These are phyloP conservation scores for Cochlearia excelsa DNA, from an alignment of 345 rosid genomes.

Conservation along the genomic window DNA sequence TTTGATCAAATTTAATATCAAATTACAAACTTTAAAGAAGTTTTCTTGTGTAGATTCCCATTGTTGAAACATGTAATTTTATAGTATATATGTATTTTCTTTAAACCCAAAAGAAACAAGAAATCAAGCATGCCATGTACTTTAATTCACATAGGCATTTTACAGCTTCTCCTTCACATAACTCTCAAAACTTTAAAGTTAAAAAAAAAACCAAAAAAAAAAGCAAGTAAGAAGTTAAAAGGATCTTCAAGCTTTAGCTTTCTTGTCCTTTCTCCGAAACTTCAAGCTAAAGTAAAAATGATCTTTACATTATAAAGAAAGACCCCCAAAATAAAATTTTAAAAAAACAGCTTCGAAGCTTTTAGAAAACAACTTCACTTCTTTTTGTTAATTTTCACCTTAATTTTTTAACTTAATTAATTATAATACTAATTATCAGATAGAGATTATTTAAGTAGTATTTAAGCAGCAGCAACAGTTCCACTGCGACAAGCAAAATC, in stretches of 20 bases:
- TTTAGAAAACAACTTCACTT: background rate
- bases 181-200: conserved; percentile 14
- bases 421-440: no score
- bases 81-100: background rate
- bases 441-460: no score
- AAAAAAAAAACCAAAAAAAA: background rate
- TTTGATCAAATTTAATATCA: background rate
- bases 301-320: no score
- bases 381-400: conserved; percentile 5
- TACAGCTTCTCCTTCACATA: conserved; percentile 7
- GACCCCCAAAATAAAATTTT: background rate
- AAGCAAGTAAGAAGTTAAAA: background rate
- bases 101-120: background rate
- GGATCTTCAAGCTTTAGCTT: conserved; percentile 20
- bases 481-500: conserved; percentile 32
- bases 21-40: background rate
- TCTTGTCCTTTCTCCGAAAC: conserved; percentile 5
- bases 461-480: conserved; percentile 38
- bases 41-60: background rate
- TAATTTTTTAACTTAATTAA: conserved; percentile 7
- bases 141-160: conserved; percentile 27
- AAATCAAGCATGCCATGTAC: conserved; percentile 22
- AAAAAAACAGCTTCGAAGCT: conserved; percentile 20
- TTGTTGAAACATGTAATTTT: background rate
- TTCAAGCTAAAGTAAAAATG: background rate